Evolutionary conservation across 768 basidiomycete genomes (phyloP).

Genomic region (Hydnum rufescens): DNA sequence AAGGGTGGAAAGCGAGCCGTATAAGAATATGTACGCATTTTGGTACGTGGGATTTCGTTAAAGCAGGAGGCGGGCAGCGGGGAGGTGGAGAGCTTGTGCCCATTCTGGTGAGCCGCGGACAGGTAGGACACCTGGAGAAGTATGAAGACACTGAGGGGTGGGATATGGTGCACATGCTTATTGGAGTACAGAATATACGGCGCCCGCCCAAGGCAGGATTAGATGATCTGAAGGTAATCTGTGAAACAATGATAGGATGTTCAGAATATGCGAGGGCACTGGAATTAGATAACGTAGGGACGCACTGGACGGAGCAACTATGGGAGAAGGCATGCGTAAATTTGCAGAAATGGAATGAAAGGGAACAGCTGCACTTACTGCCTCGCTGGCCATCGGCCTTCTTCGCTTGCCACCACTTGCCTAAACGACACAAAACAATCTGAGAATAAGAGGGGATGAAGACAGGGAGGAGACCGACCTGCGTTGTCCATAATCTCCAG

Average conservation of each 20-base stretch:
- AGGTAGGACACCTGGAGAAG: too few relatives aligned
- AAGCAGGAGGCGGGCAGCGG: too few relatives aligned
- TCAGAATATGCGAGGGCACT: neutral
- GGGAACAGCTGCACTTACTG: constrained; percentile 4
- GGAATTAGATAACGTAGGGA: neutral
- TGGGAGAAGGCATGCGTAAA: neutral
- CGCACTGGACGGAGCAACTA: constrained; percentile 13
- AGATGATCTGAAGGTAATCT: constrained; percentile 12
- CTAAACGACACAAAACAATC: too few relatives aligned
- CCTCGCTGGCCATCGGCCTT: constrained; percentile 42
- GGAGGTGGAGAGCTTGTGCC: too few relatives aligned
- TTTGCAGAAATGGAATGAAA: neutral
- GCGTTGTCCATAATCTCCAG: constrained; percentile 86
- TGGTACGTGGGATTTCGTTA: too few relatives aligned
- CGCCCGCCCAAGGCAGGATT: neutral
- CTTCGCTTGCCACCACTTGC: constrained; percentile 84
- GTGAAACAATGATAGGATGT: neutral
- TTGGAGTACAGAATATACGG: too few relatives aligned
- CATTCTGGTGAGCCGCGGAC: too few relatives aligned
- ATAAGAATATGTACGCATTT: too few relatives aligned
- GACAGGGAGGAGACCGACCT: constrained; percentile 16
- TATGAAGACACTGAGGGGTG: too few relatives aligned
- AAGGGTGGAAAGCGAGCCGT: too few relatives aligned
- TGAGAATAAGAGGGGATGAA: too few relatives aligned
- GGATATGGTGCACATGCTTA: too few relatives aligned